A percentile compares a stretch with the other conserved stretches of the same genome.
These are phyloP conservation scores for Fusarium cicatricum DNA, from an alignment of 2,329 filamentous ascomycete species.

Conservation along the genomic window DNA sequence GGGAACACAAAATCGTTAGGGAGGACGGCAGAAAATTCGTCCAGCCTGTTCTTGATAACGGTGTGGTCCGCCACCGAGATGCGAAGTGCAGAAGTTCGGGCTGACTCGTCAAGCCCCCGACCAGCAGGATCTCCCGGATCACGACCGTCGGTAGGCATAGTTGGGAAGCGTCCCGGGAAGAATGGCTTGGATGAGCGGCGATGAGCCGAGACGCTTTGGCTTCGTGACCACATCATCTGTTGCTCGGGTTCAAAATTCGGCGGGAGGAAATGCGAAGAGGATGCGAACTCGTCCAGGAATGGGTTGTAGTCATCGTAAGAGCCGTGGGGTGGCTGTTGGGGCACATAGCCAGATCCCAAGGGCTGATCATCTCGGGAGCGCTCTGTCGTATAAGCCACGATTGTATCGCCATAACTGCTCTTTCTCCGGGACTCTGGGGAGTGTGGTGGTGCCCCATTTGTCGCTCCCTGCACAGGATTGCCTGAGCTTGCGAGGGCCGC, in stretches of 20 bases:
- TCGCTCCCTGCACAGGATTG: conserved; percentile 60
- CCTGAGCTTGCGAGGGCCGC: conserved; percentile 67
- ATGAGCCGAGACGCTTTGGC: conserved; percentile 49
- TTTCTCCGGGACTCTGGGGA: conserved; percentile 54
- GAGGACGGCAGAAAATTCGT: conserved; percentile 68
- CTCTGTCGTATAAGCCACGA: conserved; percentile 55
- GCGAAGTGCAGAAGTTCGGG: conserved; percentile 51
- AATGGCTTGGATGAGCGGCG: conserved; percentile 58
- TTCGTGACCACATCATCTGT: conserved; percentile 61
- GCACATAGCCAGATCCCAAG: conserved; percentile 50
- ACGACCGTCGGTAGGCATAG: conserved; percentile 61
- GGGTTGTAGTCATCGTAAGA: conserved; percentile 66
- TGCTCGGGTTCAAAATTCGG: conserved; percentile 63
- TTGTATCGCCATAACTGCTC: conserved; percentile 55
- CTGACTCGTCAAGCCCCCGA: conserved; percentile 44
- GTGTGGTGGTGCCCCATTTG: conserved; percentile 54
- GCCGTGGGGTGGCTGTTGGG: conserved; percentile 41
- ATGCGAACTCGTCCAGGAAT: conserved; percentile 65
- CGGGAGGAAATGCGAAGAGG: conserved; percentile 63
- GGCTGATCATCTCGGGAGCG: conserved; percentile 57
- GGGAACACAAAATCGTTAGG: conserved; percentile 72
- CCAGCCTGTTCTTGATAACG: conserved; percentile 64
- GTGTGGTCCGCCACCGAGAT: conserved; percentile 64
- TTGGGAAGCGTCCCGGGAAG: conserved; percentile 63
- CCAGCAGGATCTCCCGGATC: conserved; percentile 45